Base-by-base conservation (phyloP, 805 yeast genomes). In the Pichia gijzeniarum region DNA sequence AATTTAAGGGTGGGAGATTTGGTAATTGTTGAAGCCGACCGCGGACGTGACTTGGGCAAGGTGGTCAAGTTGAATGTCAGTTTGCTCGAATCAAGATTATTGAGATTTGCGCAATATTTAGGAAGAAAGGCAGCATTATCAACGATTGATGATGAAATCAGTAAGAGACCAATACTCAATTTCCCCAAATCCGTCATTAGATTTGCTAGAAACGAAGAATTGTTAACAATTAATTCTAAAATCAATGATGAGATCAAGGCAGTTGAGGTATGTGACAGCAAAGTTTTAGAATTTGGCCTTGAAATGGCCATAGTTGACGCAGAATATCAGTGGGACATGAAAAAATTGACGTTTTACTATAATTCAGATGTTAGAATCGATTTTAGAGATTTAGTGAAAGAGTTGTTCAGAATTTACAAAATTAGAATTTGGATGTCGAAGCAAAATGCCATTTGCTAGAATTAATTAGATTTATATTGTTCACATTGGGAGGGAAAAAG, bases 401-500 rank as follows among this genome's bases (percentile, higher is more conserved):
- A 85, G 52, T 68, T 84, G 46, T 84, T 84, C 65, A 69, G 85
- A 48, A 75, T 80, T 41, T 85, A 82, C 71, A 84, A 85, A 65
- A 84, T 91, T 4, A 70, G 93, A 53, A 84, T 84, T 56, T 85
- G 95, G 95, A 83, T 85, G 93, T 84, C 91, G 64, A 59, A 60
- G 43, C 59, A 56, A 41, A 40, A 42, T 33, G 40, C 40, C n/a
- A 38, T 45, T 19, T 41, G 48, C 22, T 40, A 25, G 28, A 25
- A 7, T 25, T 7, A 25, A 6, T 25, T 35, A 35, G 25, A 35
- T 22, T 14, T 16, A 4, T 4, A 35, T 22, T n/a, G 14, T 22
- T n/a, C 38, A 33, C 10, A 7, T 18, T 17, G 22, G 17, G 38
- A 8, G 25, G n/a, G 38, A 18, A 13, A 34, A 19, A 36, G 27